These are phyloP conservation scores for Pseudohalonectria lignicola DNA, from an alignment of 2,329 filamentous ascomycete genomes.

Conservation along the genomic window DNA sequence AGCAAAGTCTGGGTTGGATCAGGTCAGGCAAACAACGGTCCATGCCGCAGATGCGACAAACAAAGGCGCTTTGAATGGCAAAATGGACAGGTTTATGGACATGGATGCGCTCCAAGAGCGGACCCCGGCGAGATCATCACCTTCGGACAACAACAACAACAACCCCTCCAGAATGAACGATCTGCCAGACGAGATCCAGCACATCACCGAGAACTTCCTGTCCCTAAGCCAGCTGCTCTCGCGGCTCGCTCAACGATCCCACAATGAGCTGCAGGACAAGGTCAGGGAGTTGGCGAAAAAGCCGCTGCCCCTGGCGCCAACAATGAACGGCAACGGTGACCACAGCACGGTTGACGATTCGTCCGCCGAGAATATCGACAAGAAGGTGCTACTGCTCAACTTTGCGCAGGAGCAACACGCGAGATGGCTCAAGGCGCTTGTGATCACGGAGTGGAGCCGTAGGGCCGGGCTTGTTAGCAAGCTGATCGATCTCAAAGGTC, in stretches of 20 bases:
- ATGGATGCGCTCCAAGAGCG: slow-evolving; percentile 7
- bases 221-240: slow-evolving; percentile 65
- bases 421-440: slow-evolving; percentile 86
- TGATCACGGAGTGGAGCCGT: slow-evolving; percentile 83
- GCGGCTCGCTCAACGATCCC: slow-evolving; percentile 72
- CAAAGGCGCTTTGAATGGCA: no score
- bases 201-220: slow-evolving; percentile 68
- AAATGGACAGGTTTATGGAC: no score
- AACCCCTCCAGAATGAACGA: slow-evolving; percentile 37
- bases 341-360: slow-evolving; percentile 36
- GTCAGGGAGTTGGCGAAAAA: slow-evolving; percentile 61
- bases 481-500: slow-evolving; percentile 75
- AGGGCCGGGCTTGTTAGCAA: slow-evolving; percentile 70
- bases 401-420: slow-evolving; percentile 72
- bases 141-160: slow-evolving; percentile 13
- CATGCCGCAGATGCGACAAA: no score
- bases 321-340: slow-evolving; percentile 38
- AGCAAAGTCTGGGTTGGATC: no score
- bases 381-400: slow-evolving; percentile 64
- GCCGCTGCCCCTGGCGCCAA: slow-evolving; percentile 37
- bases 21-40: no score
- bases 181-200: slow-evolving; percentile 50
- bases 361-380: slow-evolving; percentile 56
- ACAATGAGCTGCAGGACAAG: slow-evolving; percentile 63
- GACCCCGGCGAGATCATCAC: slow-evolving; percentile 10